Conservation (phyloP, 192 early-diverging fungal species). For the Cladochytrium replicatum region DNA sequence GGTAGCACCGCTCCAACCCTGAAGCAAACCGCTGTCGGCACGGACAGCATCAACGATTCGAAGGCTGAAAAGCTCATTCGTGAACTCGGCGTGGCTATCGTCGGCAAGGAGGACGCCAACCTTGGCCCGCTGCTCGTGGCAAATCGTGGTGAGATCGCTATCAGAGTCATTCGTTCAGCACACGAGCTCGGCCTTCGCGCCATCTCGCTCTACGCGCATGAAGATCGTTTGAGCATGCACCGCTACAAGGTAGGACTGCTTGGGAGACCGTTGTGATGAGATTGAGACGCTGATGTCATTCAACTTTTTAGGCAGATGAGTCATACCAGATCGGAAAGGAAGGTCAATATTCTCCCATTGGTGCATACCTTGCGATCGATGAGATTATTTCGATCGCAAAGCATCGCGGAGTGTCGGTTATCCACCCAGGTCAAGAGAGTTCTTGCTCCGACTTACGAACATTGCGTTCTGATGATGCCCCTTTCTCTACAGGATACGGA, state of each 20-base stretch:
- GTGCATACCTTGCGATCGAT: constrained; percentile 88
- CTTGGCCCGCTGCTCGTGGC: constrained; percentile 44
- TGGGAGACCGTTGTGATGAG: not conserved
- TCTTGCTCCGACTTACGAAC: too few species aligned
- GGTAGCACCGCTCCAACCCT: too few species aligned
- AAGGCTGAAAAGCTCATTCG: too few species aligned
- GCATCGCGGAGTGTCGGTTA: constrained; percentile 65
- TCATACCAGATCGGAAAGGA: constrained; percentile 86
- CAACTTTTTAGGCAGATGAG: constrained; percentile 83
- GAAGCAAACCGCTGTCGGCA: too few species aligned
- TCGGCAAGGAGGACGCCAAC: too few species aligned
- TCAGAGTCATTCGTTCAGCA: constrained; percentile 86
- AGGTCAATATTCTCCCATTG: constrained; percentile 78
- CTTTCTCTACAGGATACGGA: too few species aligned
- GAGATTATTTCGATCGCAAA: constrained; percentile 85
- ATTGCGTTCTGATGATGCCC: too few species aligned
- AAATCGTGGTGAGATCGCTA: constrained; percentile 88
- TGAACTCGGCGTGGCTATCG: too few species aligned
- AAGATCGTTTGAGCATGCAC: constrained; percentile 87
- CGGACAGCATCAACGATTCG: too few species aligned
- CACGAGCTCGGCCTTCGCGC: constrained; percentile 86
- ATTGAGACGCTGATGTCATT: too few species aligned
- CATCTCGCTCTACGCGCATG: constrained; percentile 80
- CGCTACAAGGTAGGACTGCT: constrained; percentile 61
- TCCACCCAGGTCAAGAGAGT: constrained; percentile 89